Base-by-base conservation (phyloP, 202 grass and related monocot species). In the Eragrostis tef region DNA sequence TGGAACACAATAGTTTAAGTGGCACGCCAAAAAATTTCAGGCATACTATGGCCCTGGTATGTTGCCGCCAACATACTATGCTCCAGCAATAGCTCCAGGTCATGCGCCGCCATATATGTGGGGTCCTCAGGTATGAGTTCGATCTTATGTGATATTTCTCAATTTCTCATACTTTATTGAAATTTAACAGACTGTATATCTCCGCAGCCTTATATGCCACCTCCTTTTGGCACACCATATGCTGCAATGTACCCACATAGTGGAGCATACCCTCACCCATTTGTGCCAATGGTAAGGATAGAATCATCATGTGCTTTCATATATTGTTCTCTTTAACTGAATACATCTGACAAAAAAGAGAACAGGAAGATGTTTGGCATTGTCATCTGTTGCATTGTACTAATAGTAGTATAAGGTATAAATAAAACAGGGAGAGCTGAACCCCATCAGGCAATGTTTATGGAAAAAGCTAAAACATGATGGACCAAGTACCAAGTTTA, bases 21-120 rank as follows among this genome's bases (percentile, higher is more conserved):
- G 34, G 5, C 49, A 75, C 13, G 31, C 10, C 5, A 0, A 54
- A 76, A 48, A 0, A 70, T 81, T 83, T 61, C 82, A 98, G 95
- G 92, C 95, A 83, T 98, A 93, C 82, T 98, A 93, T 86, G 87
- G 92, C 16, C 85, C 86, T 73, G 88, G 94, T 76, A 81, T 94
- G 54, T 39, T 98, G 71, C 94, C 88, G 7, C 86, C 92, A 42
- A 43, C 96, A 83, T 98, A 89, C 86, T 94, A 92, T 39, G 73
- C 88, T 39, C 79, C 88, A 50, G 73, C 77, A 67, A 83, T 91
- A 67, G 89, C 88, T 49, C 88, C 89, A 73, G 94, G 94, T 78
- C 90, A 94, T 77, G 71, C 90, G 74, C 86, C 89, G 4, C 86
- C 88, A 46, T 98, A 94, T 64, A 89, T 98, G 86, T 98, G 95